phyloP scores from a whole-genome alignment of 1,284 basidiomycete genomes.

The Cerioporus squamosus region DNA sequence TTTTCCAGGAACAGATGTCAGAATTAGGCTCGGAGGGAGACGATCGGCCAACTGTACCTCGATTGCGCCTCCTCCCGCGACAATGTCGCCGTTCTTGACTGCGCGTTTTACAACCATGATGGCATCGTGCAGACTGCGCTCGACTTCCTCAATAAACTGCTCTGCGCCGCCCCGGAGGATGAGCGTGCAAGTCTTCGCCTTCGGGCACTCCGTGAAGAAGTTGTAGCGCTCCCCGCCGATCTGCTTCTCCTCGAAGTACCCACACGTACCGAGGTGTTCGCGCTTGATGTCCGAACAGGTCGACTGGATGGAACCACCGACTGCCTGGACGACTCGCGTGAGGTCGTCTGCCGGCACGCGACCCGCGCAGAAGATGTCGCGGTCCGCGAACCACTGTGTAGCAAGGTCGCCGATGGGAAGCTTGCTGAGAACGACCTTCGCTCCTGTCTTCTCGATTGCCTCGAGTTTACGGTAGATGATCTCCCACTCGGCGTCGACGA shows the following conservation, averaged over 20 bases:
- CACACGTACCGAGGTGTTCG: slow-evolving; percentile 93
- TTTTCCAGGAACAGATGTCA: slow-evolving; percentile 8
- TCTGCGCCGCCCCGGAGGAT: slow-evolving; percentile 96
- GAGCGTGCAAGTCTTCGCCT: slow-evolving; percentile 98
- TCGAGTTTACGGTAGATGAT: slow-evolving; percentile 99
- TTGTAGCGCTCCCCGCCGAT: slow-evolving; percentile 99
- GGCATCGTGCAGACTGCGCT: slow-evolving; percentile 96
- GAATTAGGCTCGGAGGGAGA: slow-evolving; percentile 4
- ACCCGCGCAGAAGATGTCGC: slow-evolving; percentile 99
- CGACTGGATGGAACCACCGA: slow-evolving; percentile 94
- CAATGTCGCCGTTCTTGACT: slow-evolving; percentile 93
- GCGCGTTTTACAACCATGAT: slow-evolving; percentile 99
- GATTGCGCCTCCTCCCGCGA: slow-evolving; percentile 96
- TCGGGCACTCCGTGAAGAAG: slow-evolving; percentile 91
- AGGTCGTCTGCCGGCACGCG: slow-evolving; percentile 92
- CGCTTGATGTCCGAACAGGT: slow-evolving; percentile 92
- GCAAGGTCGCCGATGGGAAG: slow-evolving; percentile 98
- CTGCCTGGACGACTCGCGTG: slow-evolving; percentile 93
- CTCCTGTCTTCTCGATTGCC: slow-evolving; percentile 95
- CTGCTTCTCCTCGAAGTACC: slow-evolving; percentile 91
- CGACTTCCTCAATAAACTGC: slow-evolving; percentile 99
- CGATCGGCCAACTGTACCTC: slow-evolving; percentile 61
- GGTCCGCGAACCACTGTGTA: slow-evolving; percentile 99
- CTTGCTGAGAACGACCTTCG: slow-evolving; percentile 97
- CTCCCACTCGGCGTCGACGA: slow-evolving; percentile 99